phyloP scores from a whole-genome alignment of 345 rosid genomes.

The Excoecaria cochinchinensis region DNA sequence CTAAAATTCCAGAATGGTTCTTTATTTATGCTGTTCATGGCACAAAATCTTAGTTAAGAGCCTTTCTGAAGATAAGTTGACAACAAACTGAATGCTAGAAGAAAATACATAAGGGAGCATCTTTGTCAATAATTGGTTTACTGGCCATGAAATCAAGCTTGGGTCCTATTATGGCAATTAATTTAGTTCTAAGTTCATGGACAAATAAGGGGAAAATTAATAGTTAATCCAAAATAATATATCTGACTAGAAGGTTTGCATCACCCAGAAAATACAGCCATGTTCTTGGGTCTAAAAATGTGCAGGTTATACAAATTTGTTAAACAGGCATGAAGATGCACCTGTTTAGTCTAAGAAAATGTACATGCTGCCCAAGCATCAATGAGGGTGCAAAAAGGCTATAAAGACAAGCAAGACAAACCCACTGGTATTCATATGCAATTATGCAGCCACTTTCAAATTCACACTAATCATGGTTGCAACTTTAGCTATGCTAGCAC shows the following conservation, averaged over 20 bases:
- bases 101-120: neutral
- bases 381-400: neutral
- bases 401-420: neutral
- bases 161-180: neutral
- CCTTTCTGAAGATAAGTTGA: slow-evolving; percentile 2
- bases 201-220: neutral
- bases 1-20: slow-evolving; percentile 1
- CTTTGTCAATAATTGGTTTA: too few relatives aligned
- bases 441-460: neutral
- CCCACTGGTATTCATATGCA: neutral
- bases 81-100: neutral
- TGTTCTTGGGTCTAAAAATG: neutral
- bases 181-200: neutral
- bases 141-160: too few relatives aligned
- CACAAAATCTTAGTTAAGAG: neutral
- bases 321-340: neutral
- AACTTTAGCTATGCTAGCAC: neutral
- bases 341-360: neutral
- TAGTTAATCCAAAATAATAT: neutral
- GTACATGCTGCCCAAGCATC: neutral
- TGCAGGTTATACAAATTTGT: neutral
- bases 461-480: neutral
- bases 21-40: neutral
- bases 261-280: slow-evolving; percentile 1
- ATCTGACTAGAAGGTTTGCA: neutral